Conservation (phyloP, 148 eudicot genomes). For the Talinum fruticosum region DNA sequence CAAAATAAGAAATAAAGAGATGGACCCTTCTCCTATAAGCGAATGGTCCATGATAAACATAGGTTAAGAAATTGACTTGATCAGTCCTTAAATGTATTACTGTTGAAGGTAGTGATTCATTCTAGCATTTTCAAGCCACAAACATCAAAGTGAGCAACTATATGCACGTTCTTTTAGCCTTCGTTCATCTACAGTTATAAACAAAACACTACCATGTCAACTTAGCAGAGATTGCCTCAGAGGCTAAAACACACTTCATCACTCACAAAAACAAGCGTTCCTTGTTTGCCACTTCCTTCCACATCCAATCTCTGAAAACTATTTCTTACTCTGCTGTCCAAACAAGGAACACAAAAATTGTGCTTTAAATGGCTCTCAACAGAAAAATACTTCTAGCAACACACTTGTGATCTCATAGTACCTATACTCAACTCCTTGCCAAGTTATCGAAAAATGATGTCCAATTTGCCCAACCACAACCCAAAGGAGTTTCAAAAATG, state of each 20-base stretch:
- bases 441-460: neutral
- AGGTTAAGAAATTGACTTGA: neutral
- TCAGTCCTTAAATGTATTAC: neutral
- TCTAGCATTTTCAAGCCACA: neutral
- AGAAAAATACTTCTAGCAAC: neutral
- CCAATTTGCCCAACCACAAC: neutral
- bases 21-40: too few relatives aligned
- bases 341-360: neutral
- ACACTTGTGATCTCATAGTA: neutral
- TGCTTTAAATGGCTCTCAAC: neutral
- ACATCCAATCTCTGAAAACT: neutral
- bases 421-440: neutral
- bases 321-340: constrained; percentile 9
- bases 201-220: neutral
- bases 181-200: too few relatives aligned
- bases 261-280: neutral
- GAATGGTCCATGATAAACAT: neutral
- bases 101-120: neutral
- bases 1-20: too few relatives aligned
- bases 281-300: neutral
- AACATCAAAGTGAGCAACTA: neutral
- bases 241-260: neutral
- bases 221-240: neutral
- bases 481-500: neutral
- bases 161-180: neutral